Conservation (phyloP, 805 yeast species). For the Candida sithepensis region DNA sequence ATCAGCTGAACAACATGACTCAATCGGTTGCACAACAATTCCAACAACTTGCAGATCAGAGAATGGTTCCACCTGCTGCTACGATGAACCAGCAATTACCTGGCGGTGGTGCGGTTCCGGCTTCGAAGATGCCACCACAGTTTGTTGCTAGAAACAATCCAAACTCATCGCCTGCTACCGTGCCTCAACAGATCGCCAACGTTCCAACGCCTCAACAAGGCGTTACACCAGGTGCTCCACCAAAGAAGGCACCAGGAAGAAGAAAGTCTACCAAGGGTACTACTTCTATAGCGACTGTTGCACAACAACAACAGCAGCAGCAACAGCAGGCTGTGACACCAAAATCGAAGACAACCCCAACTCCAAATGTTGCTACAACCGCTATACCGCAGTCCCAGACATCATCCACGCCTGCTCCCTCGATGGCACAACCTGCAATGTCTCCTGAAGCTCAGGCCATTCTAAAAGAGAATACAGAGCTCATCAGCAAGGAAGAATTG, state of each 20-base stretch:
- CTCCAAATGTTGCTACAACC: slow-evolving; percentile 9
- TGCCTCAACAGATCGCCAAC: slow-evolving; percentile 6
- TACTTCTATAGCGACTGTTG: slow-evolving; percentile 7
- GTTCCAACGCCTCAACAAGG: slow-evolving; percentile 10
- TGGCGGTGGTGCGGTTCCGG: background rate
- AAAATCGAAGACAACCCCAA: slow-evolving; percentile 11
- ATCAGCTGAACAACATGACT: slow-evolving; percentile 5
- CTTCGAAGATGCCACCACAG: slow-evolving; percentile 14
- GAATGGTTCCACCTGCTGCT: slow-evolving; percentile 11
- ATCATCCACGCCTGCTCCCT: background rate
- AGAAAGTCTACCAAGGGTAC: slow-evolving; percentile 18
- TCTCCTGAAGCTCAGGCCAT: slow-evolving; percentile 29
- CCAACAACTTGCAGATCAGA: slow-evolving; percentile 23
- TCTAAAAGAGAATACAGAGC: slow-evolving; percentile 29
- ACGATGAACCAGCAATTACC: slow-evolving; percentile 9
- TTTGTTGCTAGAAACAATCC: slow-evolving; percentile 8
- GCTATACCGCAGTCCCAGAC: slow-evolving; percentile 3
- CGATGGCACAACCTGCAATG: slow-evolving; percentile 8
- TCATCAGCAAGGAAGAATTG: slow-evolving; percentile 27
- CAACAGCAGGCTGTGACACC: slow-evolving; percentile 7
- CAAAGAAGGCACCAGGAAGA: slow-evolving; percentile 22
- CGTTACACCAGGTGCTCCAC: slow-evolving; percentile 4
- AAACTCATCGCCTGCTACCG: slow-evolving; percentile 9
- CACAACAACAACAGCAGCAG: background rate
- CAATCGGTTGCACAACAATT: slow-evolving; percentile 23